Percentiles rank a stretch among this genome's conserved stretches.
phyloP scores from a whole-genome alignment of 805 yeast species.

The Kazachstania viticola region DNA sequence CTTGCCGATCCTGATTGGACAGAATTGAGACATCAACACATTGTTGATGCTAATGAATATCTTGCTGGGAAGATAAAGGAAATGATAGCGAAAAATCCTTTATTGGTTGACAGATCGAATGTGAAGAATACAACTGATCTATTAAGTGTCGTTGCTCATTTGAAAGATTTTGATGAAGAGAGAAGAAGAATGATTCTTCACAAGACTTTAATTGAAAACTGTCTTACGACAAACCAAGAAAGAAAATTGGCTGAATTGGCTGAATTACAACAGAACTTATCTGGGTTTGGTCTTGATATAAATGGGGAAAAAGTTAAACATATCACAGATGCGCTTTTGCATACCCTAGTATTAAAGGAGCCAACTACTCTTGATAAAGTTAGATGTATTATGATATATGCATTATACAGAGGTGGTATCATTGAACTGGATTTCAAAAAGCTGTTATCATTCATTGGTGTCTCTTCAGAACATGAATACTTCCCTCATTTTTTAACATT shows the following conservation, averaged over 20 bases:
- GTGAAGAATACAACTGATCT: conserved; percentile 61
- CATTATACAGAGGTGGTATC: conserved; percentile 72
- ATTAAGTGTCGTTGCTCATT: conserved; percentile 61
- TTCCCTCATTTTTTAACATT: conserved; percentile 37
- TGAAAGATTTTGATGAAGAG: conserved; percentile 57
- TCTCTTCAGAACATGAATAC: conserved; percentile 30
- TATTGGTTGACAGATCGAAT: conserved; percentile 55
- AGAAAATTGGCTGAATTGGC: conserved; percentile 59
- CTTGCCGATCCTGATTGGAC: conserved; percentile 58
- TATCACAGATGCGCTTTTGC: conserved; percentile 51
- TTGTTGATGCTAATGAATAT: conserved; percentile 58
- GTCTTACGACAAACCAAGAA: conserved; percentile 47
- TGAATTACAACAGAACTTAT: conserved; percentile 74
- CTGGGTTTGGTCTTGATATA: conserved; percentile 57
- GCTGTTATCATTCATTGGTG: conserved; percentile 44
- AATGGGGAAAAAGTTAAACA: conserved; percentile 54
- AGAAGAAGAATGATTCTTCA: conserved; percentile 50
- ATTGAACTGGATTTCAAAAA: conserved; percentile 62
- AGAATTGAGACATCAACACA: conserved; percentile 59
- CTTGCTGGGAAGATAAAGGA: conserved; percentile 49
- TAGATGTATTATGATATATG: conserved; percentile 63
- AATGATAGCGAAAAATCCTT: conserved; percentile 60
- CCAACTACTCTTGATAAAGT: conserved; percentile 56
- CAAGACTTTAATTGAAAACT: conserved; percentile 50
- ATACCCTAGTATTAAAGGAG: conserved; percentile 37